A percentile compares a stretch with the other conserved stretches of the same genome.
phyloP scores from a whole-genome alignment of 169 alveolate species.

The Theileria luwenshuni region DNA sequence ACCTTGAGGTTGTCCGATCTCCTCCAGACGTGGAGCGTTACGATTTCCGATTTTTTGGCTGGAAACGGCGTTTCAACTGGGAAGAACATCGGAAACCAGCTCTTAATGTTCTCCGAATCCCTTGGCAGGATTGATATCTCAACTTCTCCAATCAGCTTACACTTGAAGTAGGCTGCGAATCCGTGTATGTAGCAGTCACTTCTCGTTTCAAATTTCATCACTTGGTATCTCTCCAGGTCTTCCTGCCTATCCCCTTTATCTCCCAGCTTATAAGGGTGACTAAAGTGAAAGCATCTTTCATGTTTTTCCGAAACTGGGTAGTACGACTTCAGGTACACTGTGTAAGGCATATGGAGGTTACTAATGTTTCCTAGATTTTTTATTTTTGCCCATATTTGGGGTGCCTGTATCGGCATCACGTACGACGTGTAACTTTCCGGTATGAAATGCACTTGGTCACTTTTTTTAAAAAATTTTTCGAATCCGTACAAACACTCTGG shows the following conservation, averaged over 20 bases:
- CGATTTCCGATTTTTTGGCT: constrained; percentile 56
- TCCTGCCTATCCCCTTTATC: neutral
- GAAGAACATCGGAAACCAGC: constrained; percentile 80
- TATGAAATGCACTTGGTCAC: constrained; percentile 53
- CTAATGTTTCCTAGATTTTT: constrained; percentile 8
- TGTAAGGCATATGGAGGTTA: constrained; percentile 54
- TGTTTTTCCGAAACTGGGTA: constrained; percentile 44
- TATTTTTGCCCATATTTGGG: constrained; percentile 68
- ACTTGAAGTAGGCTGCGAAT: constrained; percentile 75
- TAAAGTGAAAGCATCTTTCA: constrained; percentile 64
- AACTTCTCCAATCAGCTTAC: constrained; percentile 64
- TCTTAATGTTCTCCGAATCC: constrained; percentile 55
- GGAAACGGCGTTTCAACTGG: constrained; percentile 67
- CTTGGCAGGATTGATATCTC: constrained; percentile 72
- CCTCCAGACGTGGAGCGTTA: constrained; percentile 77
- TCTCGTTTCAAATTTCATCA: constrained; percentile 58
- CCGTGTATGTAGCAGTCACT: constrained; percentile 73
- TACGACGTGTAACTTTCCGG: constrained; percentile 71
- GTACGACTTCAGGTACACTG: constrained; percentile 54
- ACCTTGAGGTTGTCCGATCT: constrained; percentile 65
- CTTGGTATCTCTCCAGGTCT: constrained; percentile 63
- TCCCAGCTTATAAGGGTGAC: constrained; percentile 59
- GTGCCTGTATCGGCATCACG: constrained; percentile 76
- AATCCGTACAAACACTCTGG: constrained; percentile 81
- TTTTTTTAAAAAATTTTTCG: constrained; percentile 48